Evolutionary conservation across 208 protist genomes (phyloP).

Genomic region (Cochliopodium minus): DNA sequence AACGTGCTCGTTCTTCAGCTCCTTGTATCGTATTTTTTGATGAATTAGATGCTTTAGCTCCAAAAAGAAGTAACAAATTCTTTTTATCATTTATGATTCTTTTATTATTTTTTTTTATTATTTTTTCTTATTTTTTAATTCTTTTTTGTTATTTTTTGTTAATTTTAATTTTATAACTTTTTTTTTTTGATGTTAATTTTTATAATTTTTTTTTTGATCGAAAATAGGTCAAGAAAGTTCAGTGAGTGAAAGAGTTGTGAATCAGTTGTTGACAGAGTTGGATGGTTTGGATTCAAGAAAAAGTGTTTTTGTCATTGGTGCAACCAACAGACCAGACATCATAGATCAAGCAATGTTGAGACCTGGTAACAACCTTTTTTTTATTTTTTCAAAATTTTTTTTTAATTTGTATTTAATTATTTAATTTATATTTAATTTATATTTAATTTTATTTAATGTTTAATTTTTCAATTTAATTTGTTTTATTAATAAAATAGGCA

Average conservation of each 20-base stretch:
- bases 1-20: constrained; percentile 51
- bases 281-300: constrained; percentile 86
- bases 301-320: constrained; percentile 89
- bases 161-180: neutral
- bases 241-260: constrained; percentile 88
- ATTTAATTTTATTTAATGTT: too few relatives aligned
- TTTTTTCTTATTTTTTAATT: too few relatives aligned
- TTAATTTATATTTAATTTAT: too few relatives aligned
- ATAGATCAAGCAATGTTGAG: constrained; percentile 94
- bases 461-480: too few relatives aligned
- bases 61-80: constrained; percentile 60
- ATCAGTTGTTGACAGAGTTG: constrained; percentile 96
- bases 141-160: too few relatives aligned
- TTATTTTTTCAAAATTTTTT: too few relatives aligned
- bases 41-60: constrained; percentile 93
- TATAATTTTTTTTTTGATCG: constrained; percentile 15
- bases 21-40: constrained; percentile 99
- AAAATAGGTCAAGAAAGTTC: constrained; percentile 11
- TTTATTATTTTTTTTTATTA: neutral
- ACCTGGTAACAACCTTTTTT: constrained; percentile 41
- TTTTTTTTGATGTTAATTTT: constrained; percentile 4
- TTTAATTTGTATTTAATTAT: too few relatives aligned
- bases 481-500: too few relatives aligned
- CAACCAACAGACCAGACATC: constrained; percentile 92
- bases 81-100: too few relatives aligned